Percentiles rank a stretch among this genome's conserved stretches.
Evolutionary conservation across 148 eudicot genomes (phyloP).

Genomic region (Rhododendron simsii): DNA sequence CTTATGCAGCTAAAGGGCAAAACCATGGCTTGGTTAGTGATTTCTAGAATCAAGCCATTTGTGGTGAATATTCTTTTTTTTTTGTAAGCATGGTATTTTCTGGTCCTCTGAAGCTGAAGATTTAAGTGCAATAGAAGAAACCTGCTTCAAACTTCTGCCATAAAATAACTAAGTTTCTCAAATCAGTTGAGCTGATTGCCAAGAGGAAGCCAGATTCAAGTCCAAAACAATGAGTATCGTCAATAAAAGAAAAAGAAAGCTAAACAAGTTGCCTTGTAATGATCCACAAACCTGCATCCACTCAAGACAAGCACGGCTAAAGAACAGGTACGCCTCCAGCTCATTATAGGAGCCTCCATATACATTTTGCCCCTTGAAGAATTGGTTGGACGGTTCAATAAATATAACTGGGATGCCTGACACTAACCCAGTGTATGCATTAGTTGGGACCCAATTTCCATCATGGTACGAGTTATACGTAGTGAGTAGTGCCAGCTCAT

Average conservation of each 20-base stretch:
- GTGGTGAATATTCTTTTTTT: not conserved
- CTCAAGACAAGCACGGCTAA: slow-evolving; percentile 88
- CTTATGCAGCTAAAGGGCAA: not conserved
- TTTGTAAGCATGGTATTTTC: not conserved
- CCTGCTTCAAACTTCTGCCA: not conserved
- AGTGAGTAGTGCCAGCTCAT: slow-evolving; percentile 45
- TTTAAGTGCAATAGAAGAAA: not conserved
- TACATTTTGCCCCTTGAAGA: slow-evolving; percentile 63
- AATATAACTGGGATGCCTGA: slow-evolving; percentile 67
- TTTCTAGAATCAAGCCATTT: not conserved
- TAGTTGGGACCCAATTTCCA: slow-evolving; percentile 66
- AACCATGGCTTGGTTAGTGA: not conserved
- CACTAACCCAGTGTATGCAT: slow-evolving; percentile 59
- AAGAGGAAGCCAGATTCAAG: not conserved
- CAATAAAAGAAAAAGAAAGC: not conserved
- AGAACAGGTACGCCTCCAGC: slow-evolving; percentile 77
- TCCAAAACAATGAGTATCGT: not conserved
- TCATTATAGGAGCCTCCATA: slow-evolving; percentile 90
- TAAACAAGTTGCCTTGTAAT: not conserved
- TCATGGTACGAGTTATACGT: slow-evolving; percentile 62
- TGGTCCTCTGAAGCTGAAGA: not conserved
- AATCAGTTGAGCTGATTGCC: not conserved
- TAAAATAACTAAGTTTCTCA: not conserved
- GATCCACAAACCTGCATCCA: slow-evolving; percentile 74
- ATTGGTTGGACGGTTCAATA: slow-evolving; percentile 65